phyloP scores from a whole-genome alignment of 148 eudicot species.

The Camellia japonica region DNA sequence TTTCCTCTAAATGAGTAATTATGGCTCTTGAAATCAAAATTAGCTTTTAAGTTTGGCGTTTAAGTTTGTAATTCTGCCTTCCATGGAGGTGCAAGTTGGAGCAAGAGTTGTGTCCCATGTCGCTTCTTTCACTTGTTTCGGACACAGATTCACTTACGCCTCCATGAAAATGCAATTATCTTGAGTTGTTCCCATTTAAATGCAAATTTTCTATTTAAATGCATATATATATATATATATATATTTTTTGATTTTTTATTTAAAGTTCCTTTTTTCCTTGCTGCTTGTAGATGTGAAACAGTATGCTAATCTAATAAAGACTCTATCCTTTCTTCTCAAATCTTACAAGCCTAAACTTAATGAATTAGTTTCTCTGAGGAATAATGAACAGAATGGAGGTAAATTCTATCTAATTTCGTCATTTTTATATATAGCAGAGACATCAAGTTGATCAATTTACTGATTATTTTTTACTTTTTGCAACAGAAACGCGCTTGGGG shows the following conservation, averaged over 20 bases:
- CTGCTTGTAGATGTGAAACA: slow-evolving; percentile 81
- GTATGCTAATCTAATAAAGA: slow-evolving; percentile 76
- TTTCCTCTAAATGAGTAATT: neutral
- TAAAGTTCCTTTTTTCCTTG: neutral
- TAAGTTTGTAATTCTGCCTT: neutral
- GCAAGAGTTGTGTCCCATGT: no score
- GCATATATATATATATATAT: no score
- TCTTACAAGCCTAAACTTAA: slow-evolving; percentile 45
- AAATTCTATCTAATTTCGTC: slow-evolving; percentile 7
- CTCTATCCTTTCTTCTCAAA: slow-evolving; percentile 71
- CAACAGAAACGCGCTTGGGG: slow-evolving; percentile 27
- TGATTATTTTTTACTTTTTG: neutral
- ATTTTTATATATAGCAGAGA: neutral
- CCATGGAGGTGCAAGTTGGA: no score
- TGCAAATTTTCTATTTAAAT: no score
- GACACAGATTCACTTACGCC: no score
- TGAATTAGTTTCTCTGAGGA: slow-evolving; percentile 20
- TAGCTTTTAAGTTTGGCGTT: neutral
- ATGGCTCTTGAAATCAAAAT: neutral
- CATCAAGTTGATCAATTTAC: neutral
- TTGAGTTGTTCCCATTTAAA: no score
- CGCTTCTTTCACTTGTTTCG: no score
- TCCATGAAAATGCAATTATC: no score
- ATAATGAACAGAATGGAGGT: slow-evolving; percentile 28
- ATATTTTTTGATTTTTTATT: neutral